phyloP scores from a whole-genome alignment of 202 grass and related monocot species.

The Hordeum pubiflorum region DNA sequence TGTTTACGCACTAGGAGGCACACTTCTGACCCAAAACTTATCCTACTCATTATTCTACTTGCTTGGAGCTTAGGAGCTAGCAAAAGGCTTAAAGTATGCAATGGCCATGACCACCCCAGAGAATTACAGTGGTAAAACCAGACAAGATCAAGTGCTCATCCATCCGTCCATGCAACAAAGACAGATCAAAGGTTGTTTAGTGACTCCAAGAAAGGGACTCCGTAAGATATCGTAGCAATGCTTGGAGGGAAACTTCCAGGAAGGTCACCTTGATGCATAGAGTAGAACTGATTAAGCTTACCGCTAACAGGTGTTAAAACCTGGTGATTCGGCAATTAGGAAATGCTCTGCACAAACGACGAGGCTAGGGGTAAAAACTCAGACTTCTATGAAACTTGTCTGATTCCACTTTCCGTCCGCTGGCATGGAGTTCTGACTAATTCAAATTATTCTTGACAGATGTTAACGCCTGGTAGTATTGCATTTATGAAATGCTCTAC shows the following conservation, averaged over 20 bases:
- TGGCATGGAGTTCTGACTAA: background rate
- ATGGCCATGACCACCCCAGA: slow-evolving; percentile 18
- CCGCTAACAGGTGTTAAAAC: slow-evolving; percentile 25
- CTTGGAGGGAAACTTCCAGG: slow-evolving; percentile 42
- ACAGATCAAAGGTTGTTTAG: slow-evolving; percentile 30
- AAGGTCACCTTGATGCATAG: slow-evolving; percentile 44
- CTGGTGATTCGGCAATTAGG: slow-evolving; percentile 24
- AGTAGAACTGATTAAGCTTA: slow-evolving; percentile 19
- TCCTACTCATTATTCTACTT: slow-evolving; percentile 31
- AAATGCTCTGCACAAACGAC: slow-evolving; percentile 1
- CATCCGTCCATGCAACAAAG: slow-evolving; percentile 44
- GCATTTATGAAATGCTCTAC: slow-evolving; percentile 14
- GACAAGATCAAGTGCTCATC: slow-evolving; percentile 42
- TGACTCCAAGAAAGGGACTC: slow-evolving; percentile 39
- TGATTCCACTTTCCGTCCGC: slow-evolving; percentile 29
- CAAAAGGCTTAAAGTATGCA: slow-evolving; percentile 40
- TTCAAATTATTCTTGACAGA: background rate
- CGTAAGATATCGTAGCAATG: slow-evolving; percentile 22
- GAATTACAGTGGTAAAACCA: slow-evolving; percentile 37
- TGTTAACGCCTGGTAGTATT: background rate
- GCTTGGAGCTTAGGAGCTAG: slow-evolving; percentile 44
- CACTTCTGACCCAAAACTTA: slow-evolving; percentile 39
- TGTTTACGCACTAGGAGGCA: slow-evolving; percentile 52
- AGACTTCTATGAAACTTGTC: slow-evolving; percentile 4
- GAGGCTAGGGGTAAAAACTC: slow-evolving; percentile 1